Evolutionary conservation across 1,139 yeast genomes (phyloP), one percentile per base, ranked within the genome.

Genomic region (Sugiyamaella neomexicana): DNA sequence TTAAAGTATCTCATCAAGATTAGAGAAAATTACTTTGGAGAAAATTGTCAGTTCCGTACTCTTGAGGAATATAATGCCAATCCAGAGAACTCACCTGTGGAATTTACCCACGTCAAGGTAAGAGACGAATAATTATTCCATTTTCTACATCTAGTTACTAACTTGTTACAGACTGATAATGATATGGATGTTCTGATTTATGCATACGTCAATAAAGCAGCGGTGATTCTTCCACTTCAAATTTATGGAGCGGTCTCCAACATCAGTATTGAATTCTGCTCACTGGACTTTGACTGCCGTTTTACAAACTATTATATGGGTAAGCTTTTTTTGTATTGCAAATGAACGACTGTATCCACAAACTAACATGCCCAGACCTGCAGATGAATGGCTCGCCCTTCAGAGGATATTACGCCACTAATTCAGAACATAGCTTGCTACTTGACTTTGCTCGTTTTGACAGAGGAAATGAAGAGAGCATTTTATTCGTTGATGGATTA

Each of bases 281-380:
- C 79, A 34, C 73, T 90, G 49, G 90, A 85, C 62, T 79, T 88
- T 36, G 97, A 90, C 65, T 75, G 89, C 38, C 75, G 98, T 52
- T 87, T 89, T 69, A 86, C 93, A n/a, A 88, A 89, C 62, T 91
- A 86, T 68, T 93, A 91, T 66, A 89, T 91, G 97, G 97, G 89
- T 66, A 69, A 85, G 66, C 85, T 83, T 12, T 16, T 83, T 12
- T 12, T 41, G 9, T 23, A 15, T 8, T 3, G 10, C 15, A 20
- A 20, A 20, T 3, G 25, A 20, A 20, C 25, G 5, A 20, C 25
- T 20, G 25, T 20, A 20, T 20, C 25, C 25, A 20, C 5, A 20
- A 20, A 5, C 32, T 36, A 36, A 38, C 32, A 9, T 46, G 1
- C 23, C 12, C 37, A 63, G 72, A 74, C 54, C 58, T 74, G 15